Conservation (phyloP, 176 grass and related monocot genomes). For the Oryza coarctata region DNA sequence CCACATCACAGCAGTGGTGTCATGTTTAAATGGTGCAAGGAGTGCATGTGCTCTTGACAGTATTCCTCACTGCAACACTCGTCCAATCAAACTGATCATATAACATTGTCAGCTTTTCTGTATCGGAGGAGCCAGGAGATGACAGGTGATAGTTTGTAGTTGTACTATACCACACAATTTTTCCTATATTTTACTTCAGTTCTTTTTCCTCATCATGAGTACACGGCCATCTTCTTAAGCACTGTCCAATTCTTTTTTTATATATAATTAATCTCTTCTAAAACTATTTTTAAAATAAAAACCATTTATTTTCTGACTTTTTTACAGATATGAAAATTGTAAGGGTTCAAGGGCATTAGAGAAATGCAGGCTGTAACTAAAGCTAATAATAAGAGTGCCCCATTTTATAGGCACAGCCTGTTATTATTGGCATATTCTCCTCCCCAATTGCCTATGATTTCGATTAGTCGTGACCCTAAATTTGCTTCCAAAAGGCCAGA, state of each 20-base stretch:
- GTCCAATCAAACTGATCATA: constrained; percentile 6
- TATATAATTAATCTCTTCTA: background rate
- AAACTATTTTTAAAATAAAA: background rate
- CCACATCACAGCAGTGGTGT: constrained; percentile 21
- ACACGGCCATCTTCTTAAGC: background rate
- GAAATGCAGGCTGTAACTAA: background rate
- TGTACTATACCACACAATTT: background rate
- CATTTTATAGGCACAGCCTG: constrained; percentile 21
- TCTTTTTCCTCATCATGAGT: background rate
- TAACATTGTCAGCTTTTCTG: constrained; percentile 3
- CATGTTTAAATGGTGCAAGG: background rate
- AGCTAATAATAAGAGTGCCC: background rate
- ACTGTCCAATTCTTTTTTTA: background rate
- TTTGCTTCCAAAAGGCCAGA: constrained; percentile 33
- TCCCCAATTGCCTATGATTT: constrained; percentile 27
- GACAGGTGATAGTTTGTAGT: background rate
- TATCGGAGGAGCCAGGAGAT: background rate
- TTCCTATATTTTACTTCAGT: background rate
- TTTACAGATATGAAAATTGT: background rate
- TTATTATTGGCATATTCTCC: constrained; percentile 31
- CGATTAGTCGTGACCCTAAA: background rate
- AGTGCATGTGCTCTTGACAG: constrained; percentile 36
- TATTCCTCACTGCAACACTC: constrained; percentile 42
- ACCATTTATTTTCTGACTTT: background rate
- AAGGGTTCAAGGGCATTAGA: background rate